Conservation (phyloP, 768 basidiomycete genomes). For the Naganishia friedmannii region DNA sequence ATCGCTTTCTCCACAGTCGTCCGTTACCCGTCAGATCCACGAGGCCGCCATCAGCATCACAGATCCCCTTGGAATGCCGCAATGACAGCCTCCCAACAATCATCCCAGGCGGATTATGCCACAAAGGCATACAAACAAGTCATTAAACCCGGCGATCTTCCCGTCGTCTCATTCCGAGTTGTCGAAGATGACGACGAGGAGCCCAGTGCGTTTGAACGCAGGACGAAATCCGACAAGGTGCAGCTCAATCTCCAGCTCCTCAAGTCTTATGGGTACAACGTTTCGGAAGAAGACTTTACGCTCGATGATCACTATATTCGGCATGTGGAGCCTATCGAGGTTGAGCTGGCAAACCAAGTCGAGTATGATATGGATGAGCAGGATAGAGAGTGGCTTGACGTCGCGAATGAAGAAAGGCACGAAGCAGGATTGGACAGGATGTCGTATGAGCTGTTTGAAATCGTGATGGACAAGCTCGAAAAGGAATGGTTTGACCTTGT, state of each 20-base stretch:
- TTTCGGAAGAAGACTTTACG: conserved; percentile 56
- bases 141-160: conserved; percentile 36
- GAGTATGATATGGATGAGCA: conserved; percentile 99
- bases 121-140: conserved; percentile 14
- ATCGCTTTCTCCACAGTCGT: neutral
- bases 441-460: conserved; percentile 83
- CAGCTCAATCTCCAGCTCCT: conserved; percentile 3
- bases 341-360: conserved; percentile 84
- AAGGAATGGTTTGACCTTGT: conserved; percentile 99
- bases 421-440: conserved; percentile 70
- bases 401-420: conserved; percentile 70
- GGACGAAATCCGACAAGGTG: conserved; percentile 18
- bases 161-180: conserved; percentile 46
- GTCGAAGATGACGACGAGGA: conserved; percentile 40
- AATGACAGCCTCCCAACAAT: conserved; percentile 5
- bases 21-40: neutral
- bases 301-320: conserved; percentile 84
- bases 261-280: conserved; percentile 22
- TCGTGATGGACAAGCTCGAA: conserved; percentile 94
- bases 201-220: conserved; percentile 34
- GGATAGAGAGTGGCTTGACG: conserved; percentile 94
- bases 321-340: conserved; percentile 84
- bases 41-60: neutral
- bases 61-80: conserved; percentile 7
- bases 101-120: conserved; percentile 19